Conservation (phyloP, 2,329 filamentous ascomycete species). For the Exserohilum rostratum region DNA sequence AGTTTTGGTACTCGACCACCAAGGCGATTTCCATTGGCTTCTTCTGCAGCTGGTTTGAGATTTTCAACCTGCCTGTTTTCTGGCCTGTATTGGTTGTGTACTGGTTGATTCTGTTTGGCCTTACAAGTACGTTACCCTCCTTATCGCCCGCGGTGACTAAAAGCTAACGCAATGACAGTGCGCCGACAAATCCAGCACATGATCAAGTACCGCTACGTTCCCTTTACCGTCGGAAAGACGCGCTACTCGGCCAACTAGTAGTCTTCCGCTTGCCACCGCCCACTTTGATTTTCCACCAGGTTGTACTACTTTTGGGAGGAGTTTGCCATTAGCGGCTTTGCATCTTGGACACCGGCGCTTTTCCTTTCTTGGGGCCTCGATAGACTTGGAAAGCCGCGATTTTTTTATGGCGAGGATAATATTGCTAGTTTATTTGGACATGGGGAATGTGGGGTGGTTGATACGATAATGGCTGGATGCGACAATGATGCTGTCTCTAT, state of each 20-base stretch:
- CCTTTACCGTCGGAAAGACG: slow-evolving; percentile 86
- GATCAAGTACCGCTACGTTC: slow-evolving; percentile 99
- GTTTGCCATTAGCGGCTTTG: slow-evolving; percentile 15
- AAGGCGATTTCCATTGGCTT: slow-evolving; percentile 84
- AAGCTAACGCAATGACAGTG: slow-evolving; percentile 63
- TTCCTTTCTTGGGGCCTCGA: slow-evolving; percentile 22
- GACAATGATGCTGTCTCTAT: slow-evolving; percentile 26
- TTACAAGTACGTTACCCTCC: slow-evolving; percentile 80
- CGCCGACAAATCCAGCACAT: slow-evolving; percentile 99
- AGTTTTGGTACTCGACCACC: slow-evolving; percentile 98
- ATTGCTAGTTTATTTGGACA: slow-evolving; percentile 21
- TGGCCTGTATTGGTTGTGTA: slow-evolving; percentile 99
- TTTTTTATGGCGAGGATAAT: slow-evolving; percentile 13
- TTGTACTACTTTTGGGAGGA: slow-evolving; percentile 4
- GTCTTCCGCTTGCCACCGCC: neutral
- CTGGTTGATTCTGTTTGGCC: slow-evolving; percentile 93
- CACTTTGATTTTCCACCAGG: slow-evolving; percentile 8
- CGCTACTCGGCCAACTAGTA: slow-evolving; percentile 42
- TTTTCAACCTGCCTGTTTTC: slow-evolving; percentile 98
- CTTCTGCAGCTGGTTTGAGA: slow-evolving; percentile 85
- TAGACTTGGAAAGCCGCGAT: slow-evolving; percentile 27
- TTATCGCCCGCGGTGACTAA: neutral
- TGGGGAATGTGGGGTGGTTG: neutral
- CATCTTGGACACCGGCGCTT: slow-evolving; percentile 22
- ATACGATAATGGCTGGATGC: slow-evolving; percentile 22